Evolutionary conservation across 1,284 basidiomycete species (phyloP).

Genomic region (Nidula niveotomentosa): DNA sequence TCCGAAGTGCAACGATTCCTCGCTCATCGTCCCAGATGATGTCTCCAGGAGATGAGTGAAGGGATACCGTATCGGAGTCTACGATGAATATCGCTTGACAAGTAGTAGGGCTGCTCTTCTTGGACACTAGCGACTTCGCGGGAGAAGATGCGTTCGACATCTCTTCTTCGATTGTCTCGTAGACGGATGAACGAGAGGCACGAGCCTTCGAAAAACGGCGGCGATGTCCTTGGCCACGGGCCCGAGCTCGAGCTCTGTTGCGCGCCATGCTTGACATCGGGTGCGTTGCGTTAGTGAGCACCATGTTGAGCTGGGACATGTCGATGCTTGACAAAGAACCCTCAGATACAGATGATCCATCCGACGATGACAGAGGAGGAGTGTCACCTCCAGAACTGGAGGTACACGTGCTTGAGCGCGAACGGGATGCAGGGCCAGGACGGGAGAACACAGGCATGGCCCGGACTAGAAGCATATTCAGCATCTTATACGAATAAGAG

Average conservation of each 20-base stretch:
- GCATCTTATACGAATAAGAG: conserved; percentile 1
- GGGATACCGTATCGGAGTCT: conserved; percentile 51
- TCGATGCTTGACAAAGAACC: conserved; percentile 78
- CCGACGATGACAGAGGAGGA: conserved; percentile 65
- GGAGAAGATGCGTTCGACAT: conserved; percentile 40
- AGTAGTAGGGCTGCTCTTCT: conserved; percentile 31
- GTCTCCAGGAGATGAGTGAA: conserved; percentile 35
- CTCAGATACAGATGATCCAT: conserved; percentile 66
- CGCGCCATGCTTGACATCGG: conserved; percentile 39
- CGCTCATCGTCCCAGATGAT: conserved; percentile 60
- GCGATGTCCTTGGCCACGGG: conserved; percentile 65
- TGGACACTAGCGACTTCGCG: conserved; percentile 22
- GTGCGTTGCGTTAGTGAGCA: conserved; percentile 51
- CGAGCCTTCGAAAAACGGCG: conserved; percentile 64
- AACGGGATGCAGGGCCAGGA: conserved; percentile 50
- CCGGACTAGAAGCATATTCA: conserved; percentile 30
- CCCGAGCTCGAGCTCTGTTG: conserved; percentile 40
- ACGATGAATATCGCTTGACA: conserved; percentile 52
- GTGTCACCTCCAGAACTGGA: conserved; percentile 67
- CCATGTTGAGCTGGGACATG: conserved; percentile 52
- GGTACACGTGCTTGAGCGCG: conserved; percentile 67
- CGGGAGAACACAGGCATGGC: conserved; percentile 56
- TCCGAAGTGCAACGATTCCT: conserved; percentile 58
- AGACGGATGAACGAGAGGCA: conserved; percentile 65
- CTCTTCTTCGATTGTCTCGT: conserved; percentile 80